Conservation (phyloP, 1,284 basidiomycete genomes). For the Irpex sp. region DNA sequence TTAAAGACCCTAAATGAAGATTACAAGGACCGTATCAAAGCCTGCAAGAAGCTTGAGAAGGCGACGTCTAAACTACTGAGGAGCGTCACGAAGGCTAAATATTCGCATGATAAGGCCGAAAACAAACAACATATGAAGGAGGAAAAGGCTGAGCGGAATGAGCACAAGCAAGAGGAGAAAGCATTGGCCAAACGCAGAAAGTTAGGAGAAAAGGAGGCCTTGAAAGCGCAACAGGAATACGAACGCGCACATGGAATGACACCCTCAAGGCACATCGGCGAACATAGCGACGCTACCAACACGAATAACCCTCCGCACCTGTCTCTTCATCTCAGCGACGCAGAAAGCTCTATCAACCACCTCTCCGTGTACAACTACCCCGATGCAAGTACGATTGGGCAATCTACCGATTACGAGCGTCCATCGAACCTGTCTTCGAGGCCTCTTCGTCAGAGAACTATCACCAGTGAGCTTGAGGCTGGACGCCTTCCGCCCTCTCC, state of each 20-base stretch:
- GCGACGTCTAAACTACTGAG: conserved; percentile 62
- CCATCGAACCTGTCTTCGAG: background rate
- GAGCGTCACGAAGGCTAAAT: conserved; percentile 41
- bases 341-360: background rate
- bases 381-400: background rate
- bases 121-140: conserved; percentile 24
- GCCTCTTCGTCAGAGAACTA: background rate
- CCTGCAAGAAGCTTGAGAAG: conserved; percentile 59
- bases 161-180: background rate
- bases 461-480: conserved; percentile 8
- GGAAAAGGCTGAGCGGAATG: conserved; percentile 10
- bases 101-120: conserved; percentile 28
- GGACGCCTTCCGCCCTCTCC: conserved; percentile 4
- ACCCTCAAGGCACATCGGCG: no score
- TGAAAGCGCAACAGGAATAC: background rate
- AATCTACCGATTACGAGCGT: background rate
- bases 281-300: no score
- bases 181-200: background rate
- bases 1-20: conserved; percentile 54
- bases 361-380: background rate
- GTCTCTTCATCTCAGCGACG: no score
- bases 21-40: conserved; percentile 55
- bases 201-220: conserved; percentile 3
- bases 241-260: background rate
- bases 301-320: no score